A percentile compares a stretch with the other conserved stretches of the same genome.
These are phyloP conservation scores for Pseudonectria buxi DNA, from an alignment of 2,329 filamentous ascomycete genomes.

Conservation along the genomic window DNA sequence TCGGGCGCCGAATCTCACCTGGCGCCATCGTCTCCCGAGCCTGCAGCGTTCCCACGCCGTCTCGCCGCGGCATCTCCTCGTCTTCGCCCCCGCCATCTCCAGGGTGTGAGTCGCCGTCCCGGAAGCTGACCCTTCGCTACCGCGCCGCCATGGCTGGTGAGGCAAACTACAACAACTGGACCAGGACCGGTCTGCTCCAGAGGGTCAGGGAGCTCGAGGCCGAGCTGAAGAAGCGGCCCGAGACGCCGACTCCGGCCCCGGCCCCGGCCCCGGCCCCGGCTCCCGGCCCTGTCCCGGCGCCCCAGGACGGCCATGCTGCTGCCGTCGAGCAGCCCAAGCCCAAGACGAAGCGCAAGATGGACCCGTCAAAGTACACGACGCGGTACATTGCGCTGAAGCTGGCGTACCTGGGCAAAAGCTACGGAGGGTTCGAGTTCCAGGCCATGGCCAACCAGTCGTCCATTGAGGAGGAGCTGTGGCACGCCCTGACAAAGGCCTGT, in stretches of 20 bases:
- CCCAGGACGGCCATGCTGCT: slow-evolving; percentile 2
- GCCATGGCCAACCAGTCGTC: slow-evolving; percentile 65
- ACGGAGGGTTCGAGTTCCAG: slow-evolving; percentile 90
- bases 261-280: slow-evolving; percentile 3
- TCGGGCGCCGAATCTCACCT: slow-evolving; percentile 21
- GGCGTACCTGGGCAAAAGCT: slow-evolving; percentile 83
- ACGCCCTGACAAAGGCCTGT: slow-evolving; percentile 73
- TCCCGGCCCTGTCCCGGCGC: slow-evolving; percentile 1
- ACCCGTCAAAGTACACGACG: slow-evolving; percentile 74
- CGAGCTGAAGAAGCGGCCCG: slow-evolving; percentile 47
- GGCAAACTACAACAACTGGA: slow-evolving; percentile 58
- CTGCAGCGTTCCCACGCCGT: slow-evolving; percentile 1
- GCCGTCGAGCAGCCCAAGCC: slow-evolving; percentile 21
- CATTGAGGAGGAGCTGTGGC: slow-evolving; percentile 91
- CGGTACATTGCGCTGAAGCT: slow-evolving; percentile 86
- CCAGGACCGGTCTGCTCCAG: slow-evolving; percentile 58
- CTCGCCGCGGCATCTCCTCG: slow-evolving; percentile 1
- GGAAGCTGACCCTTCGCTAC: not conserved
- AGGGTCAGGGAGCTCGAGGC: slow-evolving; percentile 62
- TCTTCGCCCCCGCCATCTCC: slow-evolving; percentile 5
- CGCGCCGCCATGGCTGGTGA: slow-evolving; percentile 25
- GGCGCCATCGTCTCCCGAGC: slow-evolving; percentile 11
- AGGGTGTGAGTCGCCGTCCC: not conserved
- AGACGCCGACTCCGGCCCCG: slow-evolving; percentile 21
- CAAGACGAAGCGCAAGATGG: slow-evolving; percentile 52